Conservation (phyloP, 73 alveolate genomes). For the Tetrahymena elliotti region DNA sequence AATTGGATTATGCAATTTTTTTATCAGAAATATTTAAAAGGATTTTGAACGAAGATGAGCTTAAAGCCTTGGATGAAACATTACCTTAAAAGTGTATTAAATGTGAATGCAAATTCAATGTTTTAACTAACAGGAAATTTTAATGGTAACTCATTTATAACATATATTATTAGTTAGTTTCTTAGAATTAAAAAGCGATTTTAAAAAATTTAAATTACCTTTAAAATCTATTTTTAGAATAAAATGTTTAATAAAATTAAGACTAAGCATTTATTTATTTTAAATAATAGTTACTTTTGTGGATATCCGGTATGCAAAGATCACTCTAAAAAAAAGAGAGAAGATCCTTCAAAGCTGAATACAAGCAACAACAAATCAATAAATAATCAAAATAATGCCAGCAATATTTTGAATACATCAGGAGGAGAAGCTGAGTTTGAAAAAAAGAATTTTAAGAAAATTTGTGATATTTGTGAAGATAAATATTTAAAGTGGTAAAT, state of each 20-base stretch:
- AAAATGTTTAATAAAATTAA: neutral
- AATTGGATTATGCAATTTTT: neutral
- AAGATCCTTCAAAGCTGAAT: constrained; percentile 14
- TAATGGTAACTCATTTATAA: neutral
- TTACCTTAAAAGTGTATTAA: neutral
- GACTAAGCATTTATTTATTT: neutral
- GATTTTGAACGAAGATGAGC: neutral
- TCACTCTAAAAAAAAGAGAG: constrained; percentile 21
- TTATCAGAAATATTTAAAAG: neutral
- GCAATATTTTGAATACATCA: neutral
- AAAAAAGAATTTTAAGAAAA: constrained; percentile 11
- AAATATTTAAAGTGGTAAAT: constrained; percentile 9
- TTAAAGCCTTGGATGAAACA: neutral
- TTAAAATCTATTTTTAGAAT: neutral
- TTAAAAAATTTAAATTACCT: too few relatives aligned
- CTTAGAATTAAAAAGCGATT: too few relatives aligned
- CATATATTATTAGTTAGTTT: neutral
- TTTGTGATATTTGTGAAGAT: constrained; percentile 37
- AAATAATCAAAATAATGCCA: neutral
- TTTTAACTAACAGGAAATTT: neutral
- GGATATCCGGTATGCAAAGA: constrained; percentile 20
- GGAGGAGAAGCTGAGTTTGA: neutral
- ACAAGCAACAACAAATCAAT: neutral
- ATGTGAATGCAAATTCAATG: neutral
- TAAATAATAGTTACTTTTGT: constrained; percentile 9